Conservation (phyloP, 495 filamentous ascomycete species). For the Aspergillus saccharolyticus region DNA sequence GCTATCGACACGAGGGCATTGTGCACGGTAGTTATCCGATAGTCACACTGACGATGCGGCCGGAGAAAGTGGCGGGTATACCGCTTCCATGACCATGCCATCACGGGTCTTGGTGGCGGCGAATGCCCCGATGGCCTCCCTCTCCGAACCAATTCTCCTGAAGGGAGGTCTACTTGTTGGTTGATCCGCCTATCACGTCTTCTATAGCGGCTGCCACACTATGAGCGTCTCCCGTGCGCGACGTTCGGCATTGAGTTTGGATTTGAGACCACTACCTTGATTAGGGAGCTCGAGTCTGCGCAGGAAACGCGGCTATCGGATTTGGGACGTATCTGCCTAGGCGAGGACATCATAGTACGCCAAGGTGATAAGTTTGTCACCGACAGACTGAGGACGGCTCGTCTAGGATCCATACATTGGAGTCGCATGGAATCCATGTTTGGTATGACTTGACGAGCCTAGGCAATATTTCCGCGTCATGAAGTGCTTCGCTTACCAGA, state of each 20-base stretch:
- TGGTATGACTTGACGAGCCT: neutral
- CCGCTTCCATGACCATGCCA: neutral
- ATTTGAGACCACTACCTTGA: neutral
- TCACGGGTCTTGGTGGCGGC: neutral
- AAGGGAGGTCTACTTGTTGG: neutral
- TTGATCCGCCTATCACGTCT: neutral
- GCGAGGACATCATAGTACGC: neutral
- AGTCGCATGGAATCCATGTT: neutral
- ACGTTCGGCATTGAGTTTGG: neutral
- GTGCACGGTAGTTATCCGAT: neutral
- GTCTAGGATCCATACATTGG: neutral
- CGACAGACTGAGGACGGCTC: neutral
- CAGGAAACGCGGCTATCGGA: neutral
- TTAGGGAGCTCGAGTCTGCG: neutral
- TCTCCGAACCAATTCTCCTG: neutral
- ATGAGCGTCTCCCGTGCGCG: neutral
- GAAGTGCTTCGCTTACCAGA: neutral
- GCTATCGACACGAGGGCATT: slow-evolving; percentile 2
- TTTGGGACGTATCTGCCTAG: neutral
- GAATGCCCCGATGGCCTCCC: neutral
- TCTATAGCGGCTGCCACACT: neutral
- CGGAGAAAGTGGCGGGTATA: neutral
- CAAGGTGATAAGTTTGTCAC: neutral
- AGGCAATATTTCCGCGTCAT: neutral
- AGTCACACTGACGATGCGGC: neutral